Evolutionary conservation across 768 basidiomycete genomes (phyloP), one percentile per base, ranked within the genome.

Genomic region (Gloeopeniophorella convolvens): DNA sequence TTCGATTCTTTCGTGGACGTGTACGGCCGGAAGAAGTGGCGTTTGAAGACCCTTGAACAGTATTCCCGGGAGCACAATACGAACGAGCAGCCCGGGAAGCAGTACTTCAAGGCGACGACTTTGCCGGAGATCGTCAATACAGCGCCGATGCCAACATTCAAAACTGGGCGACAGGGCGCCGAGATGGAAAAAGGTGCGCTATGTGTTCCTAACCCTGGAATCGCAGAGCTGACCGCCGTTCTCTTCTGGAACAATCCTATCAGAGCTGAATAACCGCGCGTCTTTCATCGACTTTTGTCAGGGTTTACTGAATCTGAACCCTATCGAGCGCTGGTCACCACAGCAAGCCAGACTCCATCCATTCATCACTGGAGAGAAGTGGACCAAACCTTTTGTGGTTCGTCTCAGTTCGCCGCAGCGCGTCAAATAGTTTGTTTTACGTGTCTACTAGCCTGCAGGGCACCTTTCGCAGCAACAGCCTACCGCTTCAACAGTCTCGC

Each of bases 201-300:
- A 7, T 45, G 26, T 33, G 51, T 44, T 55, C 10, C 20, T 45
- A 31, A 33, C 13, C 32, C 18, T 34, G 31, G 5, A 20, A 30
- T 35, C 12, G n/a, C 31, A 16, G 15, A 18, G 16, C 20, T 45
- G 33, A n/a, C n/a, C n/a, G 12, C 18, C 16, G 13, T 26, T 12
- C 16, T 5, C 2, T 4, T 10, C 20, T 48, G 35, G 10, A 4
- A 4, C 20, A 36, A 12, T 24, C 5, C 16, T 16, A 42, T 27
- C 65, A 96, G 96, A 98, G 70, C 78, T 94, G 74, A 87, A 92
- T 60, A 91, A 93, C 62, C 80, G 96, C 37, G 78, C 88, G 41
- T 87, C 95, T 12, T 97, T 99, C 70, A 90, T 97, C 68, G 94
- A 99, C 69, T 98, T 99, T 68, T 95, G 93, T 50, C 83, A 89